Evolutionary conservation across 257 asterid genomes (phyloP), one percentile per base, ranked within the genome.

Genomic region (Petunia secreta): DNA sequence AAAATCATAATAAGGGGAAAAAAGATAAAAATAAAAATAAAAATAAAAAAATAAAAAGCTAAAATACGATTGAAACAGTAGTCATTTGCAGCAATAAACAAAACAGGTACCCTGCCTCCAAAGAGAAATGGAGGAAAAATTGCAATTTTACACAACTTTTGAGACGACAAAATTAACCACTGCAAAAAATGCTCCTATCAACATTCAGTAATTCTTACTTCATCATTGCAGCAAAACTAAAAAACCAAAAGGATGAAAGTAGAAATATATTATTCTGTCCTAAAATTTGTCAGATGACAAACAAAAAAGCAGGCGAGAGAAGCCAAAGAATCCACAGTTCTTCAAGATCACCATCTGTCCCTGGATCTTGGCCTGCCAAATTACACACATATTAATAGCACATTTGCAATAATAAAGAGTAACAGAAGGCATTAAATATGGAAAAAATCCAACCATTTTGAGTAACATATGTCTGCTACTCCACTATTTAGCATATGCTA

Each of bases 311-410:
- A 64, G 87, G 74, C 73, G 46, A 81, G 63, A 79, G 79, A 76
- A 44, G 86, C 79, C 78, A 53, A 83, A 80, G 83, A 85, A 90
- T 86, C 87, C 86, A 69, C 75, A 74, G 82, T 63, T 80, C 16
- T 77, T 60, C 58, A 54, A 84, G 78, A 81, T 95, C 87, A 95
- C 99, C 99, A 93, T 82, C 89, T 88, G 66, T 84, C 84, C 91
- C 91, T 89, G 37, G 94, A 84, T 59, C 89, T 82, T 39, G 97
- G 87, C 97, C 99, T 95, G 97, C 92, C 87, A 90, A 80, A 77
- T 50, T 5, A 81, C 75, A 81, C 1, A 80, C 44, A 74, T n/a
- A 63, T 86, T 43, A 85, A 68, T 80, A 82, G 44, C 41, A 58
- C 10, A 44, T 54, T 55, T 57, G 44, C 7, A 58, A 59, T 40